These are phyloP conservation scores for Draba incana DNA, from an alignment of 345 rosid genomes.

Conservation along the genomic window DNA sequence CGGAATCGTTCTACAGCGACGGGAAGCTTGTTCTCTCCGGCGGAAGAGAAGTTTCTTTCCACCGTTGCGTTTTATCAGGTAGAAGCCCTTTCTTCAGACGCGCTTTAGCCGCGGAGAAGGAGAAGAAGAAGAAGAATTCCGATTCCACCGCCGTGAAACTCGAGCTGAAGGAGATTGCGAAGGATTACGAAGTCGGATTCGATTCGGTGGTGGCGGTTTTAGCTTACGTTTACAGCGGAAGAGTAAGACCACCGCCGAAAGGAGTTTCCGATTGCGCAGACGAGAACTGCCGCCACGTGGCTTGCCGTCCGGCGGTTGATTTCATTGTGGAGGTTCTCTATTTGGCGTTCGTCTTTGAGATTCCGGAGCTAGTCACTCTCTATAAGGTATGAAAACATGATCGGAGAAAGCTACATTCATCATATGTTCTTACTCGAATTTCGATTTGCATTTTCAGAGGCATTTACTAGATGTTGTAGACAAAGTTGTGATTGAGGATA, in stretches of 20 bases:
- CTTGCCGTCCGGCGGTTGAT: constrained; percentile 74
- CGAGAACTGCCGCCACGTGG: constrained; percentile 67
- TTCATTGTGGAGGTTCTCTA: constrained; percentile 73
- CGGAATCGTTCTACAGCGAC: constrained; percentile 63
- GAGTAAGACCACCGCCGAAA: constrained; percentile 56
- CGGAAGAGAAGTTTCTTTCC: constrained; percentile 62
- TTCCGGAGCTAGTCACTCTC: constrained; percentile 63
- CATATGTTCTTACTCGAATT: no score
- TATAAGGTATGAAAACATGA: constrained; percentile 55
- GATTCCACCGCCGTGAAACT: constrained; percentile 37
- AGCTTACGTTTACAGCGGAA: constrained; percentile 70
- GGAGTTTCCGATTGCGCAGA: constrained; percentile 70
- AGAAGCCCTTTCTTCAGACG: constrained; percentile 65
- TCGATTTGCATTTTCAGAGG: constrained; percentile 50
- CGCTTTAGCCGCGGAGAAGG: constrained; percentile 44
- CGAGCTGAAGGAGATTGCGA: constrained; percentile 60
- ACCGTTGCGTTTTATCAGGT: constrained; percentile 71
- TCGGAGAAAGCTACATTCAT: no score
- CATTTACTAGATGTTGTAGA: constrained; percentile 63
- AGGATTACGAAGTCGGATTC: constrained; percentile 56
- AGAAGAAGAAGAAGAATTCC: constrained; percentile 38
- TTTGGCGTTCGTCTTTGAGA: constrained; percentile 60
- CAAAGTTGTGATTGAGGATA: constrained; percentile 61
- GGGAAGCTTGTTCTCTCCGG: constrained; percentile 59
- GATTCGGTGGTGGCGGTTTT: constrained; percentile 68